A percentile compares a stretch with the other conserved stretches of the same genome.
Evolutionary conservation across 805 yeast genomes (phyloP).

Genomic region (Cyberlindnera euphorbiae): DNA sequence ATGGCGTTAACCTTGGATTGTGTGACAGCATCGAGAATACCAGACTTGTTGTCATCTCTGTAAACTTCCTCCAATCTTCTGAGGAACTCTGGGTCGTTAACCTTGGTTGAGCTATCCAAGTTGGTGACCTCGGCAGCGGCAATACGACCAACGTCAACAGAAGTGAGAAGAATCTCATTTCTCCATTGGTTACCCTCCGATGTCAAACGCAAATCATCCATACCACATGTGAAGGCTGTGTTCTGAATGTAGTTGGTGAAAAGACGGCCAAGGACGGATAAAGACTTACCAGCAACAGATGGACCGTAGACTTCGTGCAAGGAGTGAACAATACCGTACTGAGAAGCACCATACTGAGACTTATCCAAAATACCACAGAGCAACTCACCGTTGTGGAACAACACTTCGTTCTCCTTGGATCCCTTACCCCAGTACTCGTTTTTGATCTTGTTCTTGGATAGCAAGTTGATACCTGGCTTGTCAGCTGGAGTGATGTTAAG

Average conservation of each 20-base stretch:
- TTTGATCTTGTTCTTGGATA: constrained; percentile 83
- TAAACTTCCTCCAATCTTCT: constrained; percentile 90
- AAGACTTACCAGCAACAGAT: constrained; percentile 78
- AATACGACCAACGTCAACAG: constrained; percentile 77
- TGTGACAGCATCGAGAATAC: constrained; percentile 91
- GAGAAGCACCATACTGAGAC: constrained; percentile 97
- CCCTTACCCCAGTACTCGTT: constrained; percentile 91
- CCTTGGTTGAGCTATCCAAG: constrained; percentile 45
- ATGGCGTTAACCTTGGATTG: constrained; percentile 88
- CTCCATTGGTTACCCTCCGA: constrained; percentile 89
- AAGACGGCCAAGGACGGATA: constrained; percentile 89
- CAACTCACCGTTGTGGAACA: constrained; percentile 82
- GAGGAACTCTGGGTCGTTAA: constrained; percentile 69
- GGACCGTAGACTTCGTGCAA: constrained; percentile 95
- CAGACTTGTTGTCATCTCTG: constrained; percentile 89
- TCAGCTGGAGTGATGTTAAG: constrained; percentile 80
- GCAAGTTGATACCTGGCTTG: constrained; percentile 88
- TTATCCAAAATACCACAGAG: constrained; percentile 92
- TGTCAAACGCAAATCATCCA: constrained; percentile 95
- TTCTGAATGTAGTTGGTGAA: constrained; percentile 91
- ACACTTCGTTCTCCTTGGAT: constrained; percentile 79
- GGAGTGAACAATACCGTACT: constrained; percentile 94
- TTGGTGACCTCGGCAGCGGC: constrained; percentile 96
- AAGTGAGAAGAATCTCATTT: constrained; percentile 68
- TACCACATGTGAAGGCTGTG: constrained; percentile 98